Evolutionary conservation across 2,329 filamentous ascomycete species (phyloP), one percentile per base, ranked within the genome.

Genomic region (Sporothrix brunneoviolacea): DNA sequence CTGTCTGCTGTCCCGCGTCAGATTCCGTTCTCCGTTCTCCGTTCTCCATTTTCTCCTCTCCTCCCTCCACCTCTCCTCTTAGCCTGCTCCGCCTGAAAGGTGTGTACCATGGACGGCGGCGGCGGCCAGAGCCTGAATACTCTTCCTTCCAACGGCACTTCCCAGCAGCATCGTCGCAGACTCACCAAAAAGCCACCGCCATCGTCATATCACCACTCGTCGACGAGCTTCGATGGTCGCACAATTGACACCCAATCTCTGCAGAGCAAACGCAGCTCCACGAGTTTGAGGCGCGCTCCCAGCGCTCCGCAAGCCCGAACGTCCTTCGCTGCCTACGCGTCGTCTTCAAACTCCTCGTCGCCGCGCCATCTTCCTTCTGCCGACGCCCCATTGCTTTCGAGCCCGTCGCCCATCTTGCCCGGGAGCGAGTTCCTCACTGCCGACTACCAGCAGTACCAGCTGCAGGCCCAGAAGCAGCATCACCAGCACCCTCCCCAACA

Each of bases 171-270:
- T 57, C 79, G 81, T 68, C 78, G 79, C 68, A 74, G 70, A 64
- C 76, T 84, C 58, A 77, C 77, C 63, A 84, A 84, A 71, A 81
- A 80, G 65, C 77, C 77, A 51, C 77, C 72, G 19, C 67, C 76
- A 44, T 68, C 70, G 38, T 55, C 76, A 44, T 69, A 73, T 58
- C 68, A 72, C 56, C 70, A 76, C 58, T 70, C 73, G 56, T 74
- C 68, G 44, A 71, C 70, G 62, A 71, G 69, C 63, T 67, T 75
- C 69, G 75, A 79, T 70, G 68, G 70, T 68, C 67, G 69, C 50
- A 46, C 50, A 59, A 70, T 73, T 69, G 77, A 81, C 70, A 69
- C 73, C 66, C 70, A 70, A 61, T 80, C 76, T 58, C 68, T 82
- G 60, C 72, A 74, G 66, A 82, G 76, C 71, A 76, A 81, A 72